A percentile compares a stretch with the other conserved stretches of the same genome.
Conservation (phyloP, 176 grass and related monocot genomes). For the Carex scoparia region DNA sequence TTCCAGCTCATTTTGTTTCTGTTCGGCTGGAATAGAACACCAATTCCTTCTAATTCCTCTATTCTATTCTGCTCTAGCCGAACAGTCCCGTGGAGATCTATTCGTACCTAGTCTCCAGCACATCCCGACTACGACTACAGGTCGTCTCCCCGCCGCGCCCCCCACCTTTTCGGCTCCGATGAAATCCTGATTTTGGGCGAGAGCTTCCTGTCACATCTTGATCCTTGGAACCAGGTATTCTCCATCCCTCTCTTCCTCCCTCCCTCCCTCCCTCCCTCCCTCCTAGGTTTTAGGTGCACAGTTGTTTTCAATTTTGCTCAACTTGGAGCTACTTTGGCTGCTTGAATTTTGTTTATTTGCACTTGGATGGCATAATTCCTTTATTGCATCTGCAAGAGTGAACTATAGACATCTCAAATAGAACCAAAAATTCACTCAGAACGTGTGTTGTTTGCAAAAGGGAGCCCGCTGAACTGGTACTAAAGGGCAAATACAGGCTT, state of each 20-base stretch:
- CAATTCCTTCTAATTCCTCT: no score
- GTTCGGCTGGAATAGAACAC: no score
- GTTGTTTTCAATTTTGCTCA: neutral
- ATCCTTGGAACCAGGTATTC: neutral
- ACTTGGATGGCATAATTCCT: neutral
- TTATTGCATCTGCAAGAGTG: no score
- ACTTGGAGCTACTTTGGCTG: neutral
- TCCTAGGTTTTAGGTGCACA: neutral
- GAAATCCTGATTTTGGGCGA: neutral
- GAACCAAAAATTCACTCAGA: no score
- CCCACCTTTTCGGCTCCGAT: neutral
- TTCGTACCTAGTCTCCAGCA: neutral
- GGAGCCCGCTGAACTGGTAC: neutral
- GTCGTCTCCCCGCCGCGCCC: neutral
- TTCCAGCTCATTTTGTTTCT: no score
- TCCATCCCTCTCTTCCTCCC: neutral
- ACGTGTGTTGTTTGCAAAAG: neutral
- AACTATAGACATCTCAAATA: no score
- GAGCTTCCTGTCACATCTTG: neutral
- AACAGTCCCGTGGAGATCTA: neutral
- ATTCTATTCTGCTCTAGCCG: no score
- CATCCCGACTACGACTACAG: no score
- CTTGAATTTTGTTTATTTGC: neutral
- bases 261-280: neutral
- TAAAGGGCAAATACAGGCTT: neutral